Conservation (phyloP, 73 alveolate genomes). For the Urostyla sp. region DNA sequence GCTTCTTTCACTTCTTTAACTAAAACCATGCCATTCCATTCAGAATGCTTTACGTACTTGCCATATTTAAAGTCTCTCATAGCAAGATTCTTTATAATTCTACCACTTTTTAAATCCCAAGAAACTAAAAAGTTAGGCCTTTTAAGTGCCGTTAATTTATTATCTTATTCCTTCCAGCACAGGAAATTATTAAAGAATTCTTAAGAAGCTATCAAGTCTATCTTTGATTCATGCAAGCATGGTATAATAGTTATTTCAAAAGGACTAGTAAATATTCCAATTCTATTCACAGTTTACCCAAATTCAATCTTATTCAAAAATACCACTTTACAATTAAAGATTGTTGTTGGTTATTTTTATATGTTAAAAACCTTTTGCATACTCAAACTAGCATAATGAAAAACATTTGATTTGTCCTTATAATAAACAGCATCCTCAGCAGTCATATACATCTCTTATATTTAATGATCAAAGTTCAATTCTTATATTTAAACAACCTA, state of each 20-base stretch:
- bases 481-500: neutral
- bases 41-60: slow-evolving; percentile 21
- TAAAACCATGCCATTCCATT: slow-evolving; percentile 17
- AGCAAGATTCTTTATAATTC: slow-evolving; percentile 5
- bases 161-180: slow-evolving; percentile 35
- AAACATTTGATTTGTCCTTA: slow-evolving; percentile 23
- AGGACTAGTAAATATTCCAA: slow-evolving; percentile 8
- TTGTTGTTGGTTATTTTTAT: slow-evolving; percentile 17
- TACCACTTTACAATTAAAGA: slow-evolving; percentile 44
- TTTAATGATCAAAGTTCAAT: slow-evolving; percentile 12
- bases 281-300: slow-evolving; percentile 21
- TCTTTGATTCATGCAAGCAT: slow-evolving; percentile 1
- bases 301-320: slow-evolving; percentile 24
- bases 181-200: slow-evolving; percentile 26
- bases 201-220: slow-evolving; percentile 36
- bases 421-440: slow-evolving; percentile 32
- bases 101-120: slow-evolving; percentile 42
- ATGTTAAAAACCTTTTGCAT: slow-evolving; percentile 9
- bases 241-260: slow-evolving; percentile 35
- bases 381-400: slow-evolving; percentile 1
- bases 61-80: neutral
- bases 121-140: slow-evolving; percentile 34
- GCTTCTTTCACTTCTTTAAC: neutral
- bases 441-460: slow-evolving; percentile 34
- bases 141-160: slow-evolving; percentile 10